Conservation (phyloP, 2,329 filamentous ascomycete species). For the Aspergillus calidoustus region DNA sequence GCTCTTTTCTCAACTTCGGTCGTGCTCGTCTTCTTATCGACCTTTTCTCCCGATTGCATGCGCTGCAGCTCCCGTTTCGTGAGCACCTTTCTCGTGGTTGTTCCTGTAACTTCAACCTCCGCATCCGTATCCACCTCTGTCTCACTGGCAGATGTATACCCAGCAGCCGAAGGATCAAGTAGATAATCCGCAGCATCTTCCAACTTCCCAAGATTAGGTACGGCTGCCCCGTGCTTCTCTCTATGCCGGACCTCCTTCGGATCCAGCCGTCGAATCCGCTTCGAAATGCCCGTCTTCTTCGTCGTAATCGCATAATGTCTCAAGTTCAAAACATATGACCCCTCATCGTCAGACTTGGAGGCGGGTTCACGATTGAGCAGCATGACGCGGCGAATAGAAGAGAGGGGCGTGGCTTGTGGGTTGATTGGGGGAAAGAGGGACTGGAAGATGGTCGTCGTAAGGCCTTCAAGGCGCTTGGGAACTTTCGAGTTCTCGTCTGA, state of each 20-base stretch:
- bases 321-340: conserved; percentile 81
- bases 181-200: conserved; percentile 95
- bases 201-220: conserved; percentile 89
- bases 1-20: conserved; percentile 76
- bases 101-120: conserved; percentile 81
- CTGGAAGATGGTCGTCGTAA: conserved; percentile 93
- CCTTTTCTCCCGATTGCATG: conserved; percentile 50
- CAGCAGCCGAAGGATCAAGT: conserved; percentile 75
- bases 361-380: conserved; percentile 79
- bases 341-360: conserved; percentile 53
- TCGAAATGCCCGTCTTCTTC: conserved; percentile 81
- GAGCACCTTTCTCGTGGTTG: conserved; percentile 57
- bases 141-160: conserved; percentile 91
- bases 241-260: conserved; percentile 79
- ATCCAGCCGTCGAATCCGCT: conserved; percentile 80
- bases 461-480: conserved; percentile 91
- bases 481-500: conserved; percentile 64
- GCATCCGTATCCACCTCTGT: conserved; percentile 93
- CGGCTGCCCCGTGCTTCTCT: conserved; percentile 65
- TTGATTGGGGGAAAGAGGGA: conserved; percentile 96
- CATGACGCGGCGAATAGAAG: conserved; percentile 89
- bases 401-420: conserved; percentile 84
- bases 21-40: conserved; percentile 45
- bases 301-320: conserved; percentile 96
- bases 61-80: conserved; percentile 56